A percentile compares a stretch with the other conserved stretches of the same genome.
Conservation (phyloP, 768 basidiomycete species). For the Tylopilus balloui region DNA sequence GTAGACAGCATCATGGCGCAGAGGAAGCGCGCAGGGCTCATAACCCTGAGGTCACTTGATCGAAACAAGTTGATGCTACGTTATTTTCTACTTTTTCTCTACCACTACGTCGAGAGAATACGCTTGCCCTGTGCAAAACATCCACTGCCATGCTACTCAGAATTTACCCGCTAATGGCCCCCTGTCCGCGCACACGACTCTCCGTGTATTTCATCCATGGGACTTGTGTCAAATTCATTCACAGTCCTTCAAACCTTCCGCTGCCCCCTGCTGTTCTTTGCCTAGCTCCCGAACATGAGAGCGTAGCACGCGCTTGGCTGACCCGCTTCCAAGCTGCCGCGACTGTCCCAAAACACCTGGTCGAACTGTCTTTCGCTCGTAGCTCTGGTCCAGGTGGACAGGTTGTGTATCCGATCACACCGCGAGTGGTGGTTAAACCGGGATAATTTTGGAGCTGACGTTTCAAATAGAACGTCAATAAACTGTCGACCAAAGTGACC, state of each 20-base stretch:
- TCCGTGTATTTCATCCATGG: not conserved
- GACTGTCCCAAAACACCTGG: constrained; percentile 29
- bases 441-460: not conserved
- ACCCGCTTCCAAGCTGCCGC: constrained; percentile 37
- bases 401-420: constrained; percentile 37
- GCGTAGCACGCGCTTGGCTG: constrained; percentile 53
- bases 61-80: constrained; percentile 43
- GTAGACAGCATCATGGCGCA: constrained; percentile 41
- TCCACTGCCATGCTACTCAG: not conserved
- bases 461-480: constrained; percentile 72
- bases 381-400: constrained; percentile 87
- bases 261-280: constrained; percentile 39
- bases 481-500: constrained; percentile 80
- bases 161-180: not conserved
- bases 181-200: not conserved
- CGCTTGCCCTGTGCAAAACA: not conserved
- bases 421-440: not conserved
- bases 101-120: too few relatives aligned
- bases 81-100: not conserved
- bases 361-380: constrained; percentile 65
- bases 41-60: constrained; percentile 48
- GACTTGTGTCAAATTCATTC: constrained; percentile 10
- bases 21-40: constrained; percentile 47
- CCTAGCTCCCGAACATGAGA: constrained; percentile 40
- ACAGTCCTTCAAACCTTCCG: constrained; percentile 36